Evolutionary conservation across 805 yeast genomes (phyloP), one percentile per base, ranked within the genome.

Genomic region (Suhomyces xylopsoci): DNA sequence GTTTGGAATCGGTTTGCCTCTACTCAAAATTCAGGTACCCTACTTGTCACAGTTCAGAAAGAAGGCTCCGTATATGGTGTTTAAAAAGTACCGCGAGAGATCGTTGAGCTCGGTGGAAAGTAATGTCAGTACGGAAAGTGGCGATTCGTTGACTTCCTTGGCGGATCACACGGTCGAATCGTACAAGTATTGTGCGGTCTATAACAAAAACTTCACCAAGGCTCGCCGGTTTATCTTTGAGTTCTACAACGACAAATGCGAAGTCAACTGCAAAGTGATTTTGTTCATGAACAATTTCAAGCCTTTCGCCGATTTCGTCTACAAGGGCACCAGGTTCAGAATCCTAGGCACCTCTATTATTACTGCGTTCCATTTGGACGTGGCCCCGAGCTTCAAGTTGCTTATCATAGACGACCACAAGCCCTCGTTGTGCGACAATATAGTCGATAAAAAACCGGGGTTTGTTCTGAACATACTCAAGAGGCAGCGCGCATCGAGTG

Each of bases 231-330:
- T 64, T 48, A 63, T 58, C 2, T 64, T 73, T 49, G 62, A 59
- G 8, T 73, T 74, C 57, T 59, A 45, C 5, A 58, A 65, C 7
- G 52, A 48, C 5, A 59, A 59, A n/a, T 53, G 49, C 1, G 48
- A 45, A n/a, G 48, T 45, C 2, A 43, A 55, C 8, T 34, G 55
- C 6, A 65, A 61, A 30, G 53, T 75, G 7, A 42, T 67, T 5
- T 60, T 66, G 47, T 74, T 74, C 51, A 72, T 71, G 57, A 67
- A 70, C 59, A 67, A 67, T 51, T 63, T 60, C 56, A 63, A 67
- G 50, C 74, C 78, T 3, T 71, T 69, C 56, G 65, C 75, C 9
- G 79, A 75, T 60, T 75, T 75, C 56, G 60, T 48, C 28, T 74
- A 71, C 55, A 64, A 65, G 38, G 56, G 55, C 40, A 73, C 78